phyloP scores from a whole-genome alignment of 345 rosid genomes.

The Rhodamnia argentea region DNA sequence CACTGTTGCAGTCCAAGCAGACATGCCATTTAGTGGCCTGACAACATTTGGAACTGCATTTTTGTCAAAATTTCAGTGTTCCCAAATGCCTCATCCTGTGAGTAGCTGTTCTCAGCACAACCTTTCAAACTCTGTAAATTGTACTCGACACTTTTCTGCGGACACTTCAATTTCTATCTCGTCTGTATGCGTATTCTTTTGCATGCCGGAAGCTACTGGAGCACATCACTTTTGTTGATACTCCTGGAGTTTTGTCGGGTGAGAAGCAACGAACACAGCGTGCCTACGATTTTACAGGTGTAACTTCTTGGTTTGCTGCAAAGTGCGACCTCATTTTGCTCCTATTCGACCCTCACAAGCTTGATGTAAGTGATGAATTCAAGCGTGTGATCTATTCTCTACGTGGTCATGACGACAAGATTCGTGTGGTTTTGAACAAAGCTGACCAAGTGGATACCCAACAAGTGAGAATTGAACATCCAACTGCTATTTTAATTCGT shows the following conservation, averaged over 20 bases:
- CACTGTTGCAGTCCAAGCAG: slow-evolving; percentile 89
- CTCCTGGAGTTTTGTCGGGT: slow-evolving; percentile 94
- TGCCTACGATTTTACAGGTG: slow-evolving; percentile 88
- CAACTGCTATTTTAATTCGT: not conserved
- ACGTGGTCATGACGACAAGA: slow-evolving; percentile 95
- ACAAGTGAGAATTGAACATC: slow-evolving; percentile 35
- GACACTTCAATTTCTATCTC: not conserved
- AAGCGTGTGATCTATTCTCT: slow-evolving; percentile 88
- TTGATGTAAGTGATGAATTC: slow-evolving; percentile 94
- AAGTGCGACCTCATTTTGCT: slow-evolving; percentile 96
- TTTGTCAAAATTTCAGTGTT: slow-evolving; percentile 90
- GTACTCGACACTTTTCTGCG: not conserved
- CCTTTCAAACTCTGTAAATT: not conserved
- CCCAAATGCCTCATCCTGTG: slow-evolving; percentile 97
- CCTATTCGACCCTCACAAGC: slow-evolving; percentile 93
- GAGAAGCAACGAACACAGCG: slow-evolving; percentile 90
- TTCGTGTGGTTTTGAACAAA: slow-evolving; percentile 89
- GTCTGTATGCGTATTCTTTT: not conserved
- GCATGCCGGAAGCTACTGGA: slow-evolving; percentile 59
- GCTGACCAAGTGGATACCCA: slow-evolving; percentile 97
- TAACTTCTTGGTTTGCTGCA: slow-evolving; percentile 96
- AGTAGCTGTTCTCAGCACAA: not conserved
- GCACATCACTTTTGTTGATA: slow-evolving; percentile 85
- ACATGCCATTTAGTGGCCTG: slow-evolving; percentile 92
- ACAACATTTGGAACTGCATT: slow-evolving; percentile 90